These are phyloP conservation scores for Kwoniella pini DNA, from an alignment of 768 basidiomycete genomes.

Conservation along the genomic window DNA sequence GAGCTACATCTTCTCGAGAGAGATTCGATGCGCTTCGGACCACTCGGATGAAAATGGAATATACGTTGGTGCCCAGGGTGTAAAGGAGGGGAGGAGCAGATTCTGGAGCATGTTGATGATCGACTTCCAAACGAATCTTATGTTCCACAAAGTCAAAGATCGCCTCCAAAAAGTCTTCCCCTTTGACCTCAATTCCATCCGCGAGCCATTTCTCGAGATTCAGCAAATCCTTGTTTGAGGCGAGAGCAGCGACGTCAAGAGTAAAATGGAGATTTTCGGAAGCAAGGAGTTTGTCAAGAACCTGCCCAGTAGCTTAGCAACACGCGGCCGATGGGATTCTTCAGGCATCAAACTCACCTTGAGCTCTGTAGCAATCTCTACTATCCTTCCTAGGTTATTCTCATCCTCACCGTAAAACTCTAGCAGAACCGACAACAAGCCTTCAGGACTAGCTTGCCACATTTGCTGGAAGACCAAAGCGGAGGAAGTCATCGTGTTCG, in stretches of 20 bases:
- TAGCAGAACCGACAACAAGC: conserved; percentile 82
- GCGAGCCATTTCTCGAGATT: conserved; percentile 97
- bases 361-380: conserved; percentile 92
- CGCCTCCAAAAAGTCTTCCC: conserved; percentile 80
- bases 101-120: conserved; percentile 63
- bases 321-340: not conserved
- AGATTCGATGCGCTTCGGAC: conserved; percentile 79
- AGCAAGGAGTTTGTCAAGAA: conserved; percentile 87
- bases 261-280: conserved; percentile 85
- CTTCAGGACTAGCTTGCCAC: conserved; percentile 84
- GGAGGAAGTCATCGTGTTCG: conserved; percentile 84
- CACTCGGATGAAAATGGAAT: conserved; percentile 83
- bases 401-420: conserved; percentile 91
- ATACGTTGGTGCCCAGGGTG: conserved; percentile 59
- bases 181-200: conserved; percentile 78
- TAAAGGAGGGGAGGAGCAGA: conserved; percentile 57
- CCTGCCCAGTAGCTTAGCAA: conserved; percentile 55
- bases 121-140: conserved; percentile 89
- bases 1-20: conserved; percentile 74
- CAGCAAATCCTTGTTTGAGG: conserved; percentile 87
- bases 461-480: conserved; percentile 96
- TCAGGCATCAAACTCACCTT: conserved; percentile 62
- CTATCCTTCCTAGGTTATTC: conserved; percentile 86
- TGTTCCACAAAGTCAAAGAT: conserved; percentile 85
- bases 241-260: conserved; percentile 89